These are phyloP conservation scores for Oryza coarctata DNA, from an alignment of 176 grass and related monocot genomes.

Conservation along the genomic window DNA sequence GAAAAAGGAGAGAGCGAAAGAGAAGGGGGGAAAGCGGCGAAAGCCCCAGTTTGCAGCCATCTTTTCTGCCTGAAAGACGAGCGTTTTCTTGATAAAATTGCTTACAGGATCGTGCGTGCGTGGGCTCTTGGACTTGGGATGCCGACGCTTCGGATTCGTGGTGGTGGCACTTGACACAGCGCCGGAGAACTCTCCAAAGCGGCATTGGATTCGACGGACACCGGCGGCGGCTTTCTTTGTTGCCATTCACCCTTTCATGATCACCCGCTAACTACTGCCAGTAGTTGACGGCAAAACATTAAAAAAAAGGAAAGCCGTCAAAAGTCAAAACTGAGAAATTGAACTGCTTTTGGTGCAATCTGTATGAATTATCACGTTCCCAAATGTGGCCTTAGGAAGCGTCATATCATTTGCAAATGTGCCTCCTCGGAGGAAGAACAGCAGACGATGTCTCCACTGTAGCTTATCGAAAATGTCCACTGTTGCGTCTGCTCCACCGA, in stretches of 20 bases:
- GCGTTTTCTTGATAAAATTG: background rate
- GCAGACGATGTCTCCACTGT: background rate
- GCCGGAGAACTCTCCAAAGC: conserved; percentile 31
- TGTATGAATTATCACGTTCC: background rate
- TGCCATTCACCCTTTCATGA: background rate
- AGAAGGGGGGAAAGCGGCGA: background rate
- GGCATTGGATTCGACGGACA: conserved; percentile 46
- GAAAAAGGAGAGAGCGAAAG: background rate
- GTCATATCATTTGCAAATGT: background rate
- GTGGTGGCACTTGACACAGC: background rate
- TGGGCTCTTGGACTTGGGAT: conserved; percentile 20
- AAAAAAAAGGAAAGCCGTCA: background rate
- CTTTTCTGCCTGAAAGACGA: conserved; percentile 34
- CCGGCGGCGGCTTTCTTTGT: background rate
- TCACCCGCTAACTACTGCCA: background rate
- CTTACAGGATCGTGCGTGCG: background rate
- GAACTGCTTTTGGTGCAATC: background rate
- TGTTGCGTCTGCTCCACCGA: background rate
- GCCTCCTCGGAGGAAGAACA: background rate
- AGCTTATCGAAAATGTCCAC: background rate
- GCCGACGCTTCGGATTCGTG: background rate
- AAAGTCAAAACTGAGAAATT: background rate
- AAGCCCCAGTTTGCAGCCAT: conserved; percentile 25
- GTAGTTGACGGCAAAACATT: background rate
- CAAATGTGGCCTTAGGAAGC: background rate